These are phyloP conservation scores for Fonsecaea monophora DNA, from an alignment of 2,329 filamentous ascomycete species.

Conservation along the genomic window DNA sequence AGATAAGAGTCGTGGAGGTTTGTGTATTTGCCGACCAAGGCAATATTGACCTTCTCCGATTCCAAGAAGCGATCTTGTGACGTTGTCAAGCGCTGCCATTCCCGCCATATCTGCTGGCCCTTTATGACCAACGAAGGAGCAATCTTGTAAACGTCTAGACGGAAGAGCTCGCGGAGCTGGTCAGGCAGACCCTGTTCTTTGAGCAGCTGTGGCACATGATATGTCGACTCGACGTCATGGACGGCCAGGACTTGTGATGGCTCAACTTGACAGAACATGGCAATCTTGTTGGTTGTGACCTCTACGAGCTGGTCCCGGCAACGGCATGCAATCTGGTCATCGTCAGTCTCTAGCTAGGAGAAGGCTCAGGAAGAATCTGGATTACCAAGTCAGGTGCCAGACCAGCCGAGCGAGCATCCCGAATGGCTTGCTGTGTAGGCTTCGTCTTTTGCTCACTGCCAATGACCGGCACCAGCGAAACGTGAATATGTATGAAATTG, in stretches of 20 bases:
- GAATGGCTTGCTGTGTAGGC: slow-evolving; percentile 90
- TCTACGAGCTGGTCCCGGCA: slow-evolving; percentile 79
- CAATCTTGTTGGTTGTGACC: slow-evolving; percentile 82
- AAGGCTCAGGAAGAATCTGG: slow-evolving; percentile 29
- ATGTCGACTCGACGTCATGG: slow-evolving; percentile 85
- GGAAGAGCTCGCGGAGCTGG: slow-evolving; percentile 70
- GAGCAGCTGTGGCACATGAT: slow-evolving; percentile 93
- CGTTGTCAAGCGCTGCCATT: slow-evolving; percentile 76
- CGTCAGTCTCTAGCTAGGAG: slow-evolving; percentile 28
- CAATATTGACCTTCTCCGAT: slow-evolving; percentile 71
- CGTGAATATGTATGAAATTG: slow-evolving; percentile 88
- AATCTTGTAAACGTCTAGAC: slow-evolving; percentile 65
- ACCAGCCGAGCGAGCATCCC: slow-evolving; percentile 80
- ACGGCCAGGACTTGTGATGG: slow-evolving; percentile 84
- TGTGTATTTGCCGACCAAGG: slow-evolving; percentile 90
- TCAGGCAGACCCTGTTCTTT: slow-evolving; percentile 77
- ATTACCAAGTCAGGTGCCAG: slow-evolving; percentile 72
- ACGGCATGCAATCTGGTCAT: slow-evolving; percentile 80
- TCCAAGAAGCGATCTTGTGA: slow-evolving; percentile 71
- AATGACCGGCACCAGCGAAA: slow-evolving; percentile 83
- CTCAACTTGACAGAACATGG: slow-evolving; percentile 86
- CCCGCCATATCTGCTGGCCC: slow-evolving; percentile 74
- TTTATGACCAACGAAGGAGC: slow-evolving; percentile 63
- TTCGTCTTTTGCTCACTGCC: slow-evolving; percentile 90
- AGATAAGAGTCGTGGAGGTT: slow-evolving; percentile 85